Percentiles rank a stretch among this genome's conserved stretches.
Evolutionary conservation across 1,139 yeast genomes (phyloP).

Genomic region (Suhomyces chickasaworum): DNA sequence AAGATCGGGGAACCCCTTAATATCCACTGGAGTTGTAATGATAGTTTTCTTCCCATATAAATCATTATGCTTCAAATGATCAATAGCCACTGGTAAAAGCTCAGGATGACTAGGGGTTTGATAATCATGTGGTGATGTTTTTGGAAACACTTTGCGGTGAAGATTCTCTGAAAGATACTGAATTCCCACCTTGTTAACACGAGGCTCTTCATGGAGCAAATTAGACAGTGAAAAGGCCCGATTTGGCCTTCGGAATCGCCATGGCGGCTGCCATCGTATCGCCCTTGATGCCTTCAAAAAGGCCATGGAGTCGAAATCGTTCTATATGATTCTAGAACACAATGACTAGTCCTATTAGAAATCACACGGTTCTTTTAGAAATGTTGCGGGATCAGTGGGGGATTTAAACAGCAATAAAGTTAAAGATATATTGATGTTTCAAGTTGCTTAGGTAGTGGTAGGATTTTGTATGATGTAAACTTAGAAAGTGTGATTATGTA

Average conservation of each 20-base stretch:
- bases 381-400: not conserved
- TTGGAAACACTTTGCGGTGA: conserved; percentile 64
- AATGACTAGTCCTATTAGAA: too few relatives aligned
- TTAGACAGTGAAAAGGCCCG: not conserved
- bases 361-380: too few relatives aligned
- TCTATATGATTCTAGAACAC: not conserved
- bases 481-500: too few relatives aligned
- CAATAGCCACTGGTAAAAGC: conserved; percentile 58
- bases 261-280: not conserved
- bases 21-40: conserved; percentile 59
- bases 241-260: not conserved
- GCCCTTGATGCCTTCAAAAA: not conserved
- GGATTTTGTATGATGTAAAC: too few relatives aligned
- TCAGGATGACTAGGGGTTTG: conserved; percentile 30
- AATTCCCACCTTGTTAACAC: conserved; percentile 64
- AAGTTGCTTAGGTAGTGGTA: too few relatives aligned
- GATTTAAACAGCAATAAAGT: too few relatives aligned
- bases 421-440: too few relatives aligned
- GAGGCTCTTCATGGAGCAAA: conserved; percentile 38
- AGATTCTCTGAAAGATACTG: conserved; percentile 66
- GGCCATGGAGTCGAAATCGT: not conserved
- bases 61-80: conserved; percentile 62
- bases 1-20: conserved; percentile 63
- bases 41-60: conserved; percentile 80
- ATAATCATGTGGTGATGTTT: conserved; percentile 27